Conservation (phyloP, 352 stramenopile genomes). For the Thraustochytrium sp. region DNA sequence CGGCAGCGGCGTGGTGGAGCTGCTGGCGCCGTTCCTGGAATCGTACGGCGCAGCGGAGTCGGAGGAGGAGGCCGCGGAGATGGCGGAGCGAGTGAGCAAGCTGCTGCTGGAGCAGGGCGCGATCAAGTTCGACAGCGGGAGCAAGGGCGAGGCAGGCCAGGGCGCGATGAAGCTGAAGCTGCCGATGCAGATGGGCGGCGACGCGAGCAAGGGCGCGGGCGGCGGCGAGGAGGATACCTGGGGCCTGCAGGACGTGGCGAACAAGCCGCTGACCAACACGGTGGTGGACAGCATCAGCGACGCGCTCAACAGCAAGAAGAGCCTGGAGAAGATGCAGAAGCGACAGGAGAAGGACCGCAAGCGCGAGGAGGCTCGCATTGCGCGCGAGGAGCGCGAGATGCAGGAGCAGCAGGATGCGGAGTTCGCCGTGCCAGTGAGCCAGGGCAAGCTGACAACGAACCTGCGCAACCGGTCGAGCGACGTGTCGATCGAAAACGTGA, state of each 20-base stretch:
- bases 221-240: conserved; percentile 17
- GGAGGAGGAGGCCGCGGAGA: neutral
- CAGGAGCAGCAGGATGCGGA: neutral
- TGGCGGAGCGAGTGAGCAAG: neutral
- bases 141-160: neutral
- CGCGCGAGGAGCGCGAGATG: neutral
- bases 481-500: conserved; percentile 97
- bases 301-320: conserved; percentile 37
- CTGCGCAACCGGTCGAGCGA: conserved; percentile 64
- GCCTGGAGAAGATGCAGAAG: conserved; percentile 39
- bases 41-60: neutral
- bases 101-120: neutral
- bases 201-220: neutral
- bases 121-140: neutral
- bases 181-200: neutral
- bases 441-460: neutral
- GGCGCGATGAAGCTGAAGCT: neutral
- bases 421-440: neutral
- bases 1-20: neutral
- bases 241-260: conserved; percentile 5
- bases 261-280: conserved; percentile 2
- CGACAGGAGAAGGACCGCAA: conserved; percentile 32
- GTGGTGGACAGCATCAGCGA: conserved; percentile 41
- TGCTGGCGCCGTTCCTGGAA: conserved; percentile 32
- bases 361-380: neutral